Percentiles rank a stretch among this genome's conserved stretches.
These are phyloP conservation scores for Coniochaeta prunicola DNA, from an alignment of 2,329 filamentous ascomycete species.

Conservation along the genomic window DNA sequence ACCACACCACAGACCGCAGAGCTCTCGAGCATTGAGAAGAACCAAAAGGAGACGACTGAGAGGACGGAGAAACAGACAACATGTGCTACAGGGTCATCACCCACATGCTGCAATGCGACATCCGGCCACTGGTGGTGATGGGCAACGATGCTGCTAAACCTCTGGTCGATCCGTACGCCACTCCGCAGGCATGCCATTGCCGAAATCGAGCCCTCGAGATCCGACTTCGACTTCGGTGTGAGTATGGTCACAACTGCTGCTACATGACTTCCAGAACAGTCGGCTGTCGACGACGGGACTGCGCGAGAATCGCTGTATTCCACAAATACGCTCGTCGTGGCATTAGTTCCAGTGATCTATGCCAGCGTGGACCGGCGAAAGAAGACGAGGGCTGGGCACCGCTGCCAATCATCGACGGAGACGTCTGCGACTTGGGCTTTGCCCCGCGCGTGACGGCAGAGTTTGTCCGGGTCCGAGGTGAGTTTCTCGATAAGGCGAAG, in stretches of 20 bases:
- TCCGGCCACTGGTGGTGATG: not conserved
- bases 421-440: not conserved
- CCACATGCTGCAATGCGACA: not conserved
- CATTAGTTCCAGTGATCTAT: not conserved
- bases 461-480: not conserved
- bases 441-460: not conserved
- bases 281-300: not conserved
- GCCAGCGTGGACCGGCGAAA: not conserved
- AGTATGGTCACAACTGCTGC: not conserved
- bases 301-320: not conserved
- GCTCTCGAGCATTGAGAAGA: too few species aligned
- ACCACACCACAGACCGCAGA: not conserved
- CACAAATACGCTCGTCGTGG: not conserved
- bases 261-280: not conserved
- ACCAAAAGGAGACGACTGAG: not conserved
- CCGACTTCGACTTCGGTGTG: not conserved
- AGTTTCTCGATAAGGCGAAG: not conserved
- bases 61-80: not conserved
- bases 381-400: not conserved
- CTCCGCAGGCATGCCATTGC: not conserved
- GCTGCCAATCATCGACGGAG: not conserved
- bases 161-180: not conserved
- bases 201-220: not conserved
- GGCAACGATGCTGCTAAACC: not conserved
- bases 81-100: not conserved